Percentiles rank a stretch among this genome's conserved stretches.
Conservation (phyloP, 306 rosid species). For the Pterocarpus santalinus region DNA sequence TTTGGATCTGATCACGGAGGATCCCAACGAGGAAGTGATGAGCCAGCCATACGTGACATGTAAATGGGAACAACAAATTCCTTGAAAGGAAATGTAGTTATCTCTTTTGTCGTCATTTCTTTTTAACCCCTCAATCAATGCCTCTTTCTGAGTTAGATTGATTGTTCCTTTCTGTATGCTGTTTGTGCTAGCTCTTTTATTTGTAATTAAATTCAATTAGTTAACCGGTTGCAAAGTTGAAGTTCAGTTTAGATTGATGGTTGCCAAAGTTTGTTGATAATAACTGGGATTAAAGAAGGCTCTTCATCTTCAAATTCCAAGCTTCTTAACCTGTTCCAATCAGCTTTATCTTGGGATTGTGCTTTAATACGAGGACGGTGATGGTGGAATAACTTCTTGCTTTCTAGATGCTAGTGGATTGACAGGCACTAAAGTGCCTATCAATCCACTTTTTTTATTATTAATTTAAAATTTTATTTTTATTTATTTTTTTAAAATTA, state of each 20-base stretch:
- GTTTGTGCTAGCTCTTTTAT: slow-evolving; percentile 44
- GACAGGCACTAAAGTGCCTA: too few relatives aligned
- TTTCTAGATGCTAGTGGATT: too few relatives aligned
- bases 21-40: slow-evolving; percentile 66
- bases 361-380: too few relatives aligned
- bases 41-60: slow-evolving; percentile 54
- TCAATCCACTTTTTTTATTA: background rate
- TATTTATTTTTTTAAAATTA: too few relatives aligned
- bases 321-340: too few relatives aligned
- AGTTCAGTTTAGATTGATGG: background rate
- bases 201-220: slow-evolving; percentile 41
- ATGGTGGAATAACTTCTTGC: background rate
- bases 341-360: too few relatives aligned
- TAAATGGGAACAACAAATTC: slow-evolving; percentile 35
- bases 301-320: background rate
- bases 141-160: slow-evolving; percentile 31
- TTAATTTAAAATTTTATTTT: too few relatives aligned
- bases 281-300: background rate
- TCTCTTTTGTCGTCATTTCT: background rate
- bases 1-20: slow-evolving; percentile 81
- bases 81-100: slow-evolving; percentile 37
- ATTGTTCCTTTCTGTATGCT: slow-evolving; percentile 47
- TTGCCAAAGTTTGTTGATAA: background rate
- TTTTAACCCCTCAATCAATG: slow-evolving; percentile 35
- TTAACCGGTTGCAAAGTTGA: slow-evolving; percentile 47